Evolutionary conservation across 2,329 filamentous ascomycete genomes (phyloP).

Genomic region (Trichoderma gracile): DNA sequence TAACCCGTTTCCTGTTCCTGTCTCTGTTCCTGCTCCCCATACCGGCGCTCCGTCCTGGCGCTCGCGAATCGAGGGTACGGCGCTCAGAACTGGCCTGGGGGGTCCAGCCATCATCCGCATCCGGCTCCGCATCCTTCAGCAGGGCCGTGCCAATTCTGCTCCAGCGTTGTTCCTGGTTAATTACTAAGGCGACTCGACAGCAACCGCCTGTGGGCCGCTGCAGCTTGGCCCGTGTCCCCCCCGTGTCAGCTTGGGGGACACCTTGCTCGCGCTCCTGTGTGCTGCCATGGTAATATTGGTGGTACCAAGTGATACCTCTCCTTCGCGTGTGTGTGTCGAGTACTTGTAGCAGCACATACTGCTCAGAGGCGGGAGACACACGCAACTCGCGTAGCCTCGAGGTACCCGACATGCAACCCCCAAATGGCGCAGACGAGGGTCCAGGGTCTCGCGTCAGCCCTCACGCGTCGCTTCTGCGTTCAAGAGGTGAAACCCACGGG

Average conservation of each 20-base stretch:
- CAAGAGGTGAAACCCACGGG: conserved; percentile 4
- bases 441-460: conserved; percentile 19
- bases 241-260: conserved; percentile 12
- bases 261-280: not conserved
- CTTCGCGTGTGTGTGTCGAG: not conserved
- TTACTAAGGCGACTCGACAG: conserved; percentile 11
- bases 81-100: not conserved
- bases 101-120: not conserved
- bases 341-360: conserved; percentile 1
- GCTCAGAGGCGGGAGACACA: not conserved
- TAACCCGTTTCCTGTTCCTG: too few relatives aligned
- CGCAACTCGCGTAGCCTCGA: not conserved
- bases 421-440: not conserved
- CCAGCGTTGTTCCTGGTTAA: not conserved
- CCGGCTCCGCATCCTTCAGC: conserved; percentile 1
- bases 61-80: conserved; percentile 13
- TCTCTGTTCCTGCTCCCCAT: not conserved
- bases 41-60: not conserved
- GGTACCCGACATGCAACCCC: not conserved
- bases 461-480: conserved; percentile 19
- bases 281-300: conserved; percentile 1
- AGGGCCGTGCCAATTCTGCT: not conserved
- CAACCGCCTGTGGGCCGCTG: not conserved
- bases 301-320: not conserved
- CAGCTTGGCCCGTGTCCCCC: conserved; percentile 4